Evolutionary conservation across 2,329 filamentous ascomycete species (phyloP).

Genomic region (Phyllosticta ampelicida): DNA sequence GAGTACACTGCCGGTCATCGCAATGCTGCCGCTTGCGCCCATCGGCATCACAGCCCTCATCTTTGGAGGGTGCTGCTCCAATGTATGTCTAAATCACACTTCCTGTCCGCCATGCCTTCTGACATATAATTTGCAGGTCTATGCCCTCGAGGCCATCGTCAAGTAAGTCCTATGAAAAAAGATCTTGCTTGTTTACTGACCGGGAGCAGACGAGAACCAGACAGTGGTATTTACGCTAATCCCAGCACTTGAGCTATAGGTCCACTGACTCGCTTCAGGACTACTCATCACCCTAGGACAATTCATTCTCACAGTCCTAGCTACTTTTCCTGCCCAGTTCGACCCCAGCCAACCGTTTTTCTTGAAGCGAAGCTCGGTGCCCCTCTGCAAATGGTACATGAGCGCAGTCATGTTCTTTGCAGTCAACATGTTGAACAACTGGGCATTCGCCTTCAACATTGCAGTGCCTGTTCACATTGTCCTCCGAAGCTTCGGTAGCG

Average conservation of each 20-base stretch:
- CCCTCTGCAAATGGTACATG: constrained; percentile 71
- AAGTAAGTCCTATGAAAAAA: constrained; percentile 50
- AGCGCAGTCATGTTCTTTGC: constrained; percentile 86
- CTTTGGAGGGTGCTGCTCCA: constrained; percentile 91
- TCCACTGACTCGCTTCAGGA: constrained; percentile 37
- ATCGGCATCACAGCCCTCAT: constrained; percentile 66
- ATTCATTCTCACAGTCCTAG: constrained; percentile 53
- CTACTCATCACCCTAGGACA: constrained; percentile 47
- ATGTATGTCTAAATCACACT: constrained; percentile 47
- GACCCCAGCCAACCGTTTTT: constrained; percentile 55
- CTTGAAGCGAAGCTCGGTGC: constrained; percentile 66
- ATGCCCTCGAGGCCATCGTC: constrained; percentile 87
- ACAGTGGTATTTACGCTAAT: constrained; percentile 53
- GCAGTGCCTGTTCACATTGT: constrained; percentile 97
- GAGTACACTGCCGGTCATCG: not conserved
- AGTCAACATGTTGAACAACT: constrained; percentile 95
- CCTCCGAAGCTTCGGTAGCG: constrained; percentile 84
- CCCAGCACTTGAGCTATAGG: not conserved
- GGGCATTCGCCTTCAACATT: constrained; percentile 93
- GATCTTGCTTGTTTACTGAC: constrained; percentile 13
- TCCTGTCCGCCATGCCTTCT: constrained; percentile 14
- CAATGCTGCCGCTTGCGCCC: constrained; percentile 21
- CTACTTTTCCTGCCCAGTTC: constrained; percentile 35
- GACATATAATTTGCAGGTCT: constrained; percentile 50
- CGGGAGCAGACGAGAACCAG: constrained; percentile 59